These are phyloP conservation scores for Pigoraptor vietnamica DNA, from an alignment of 78 protist species.

Conservation along the genomic window DNA sequence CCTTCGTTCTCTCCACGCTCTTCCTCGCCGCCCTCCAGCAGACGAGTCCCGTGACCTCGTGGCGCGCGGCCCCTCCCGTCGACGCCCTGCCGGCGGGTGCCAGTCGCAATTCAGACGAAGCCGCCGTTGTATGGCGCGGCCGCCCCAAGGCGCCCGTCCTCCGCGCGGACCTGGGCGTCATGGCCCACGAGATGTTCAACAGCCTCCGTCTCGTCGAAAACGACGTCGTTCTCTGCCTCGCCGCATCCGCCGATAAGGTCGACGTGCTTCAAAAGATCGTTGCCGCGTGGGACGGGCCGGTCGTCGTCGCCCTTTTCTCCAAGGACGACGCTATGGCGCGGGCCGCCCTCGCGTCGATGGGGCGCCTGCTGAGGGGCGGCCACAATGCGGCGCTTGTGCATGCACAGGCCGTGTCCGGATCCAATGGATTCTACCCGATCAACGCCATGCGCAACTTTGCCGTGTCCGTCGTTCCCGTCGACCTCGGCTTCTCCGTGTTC, in stretches of 20 bases:
- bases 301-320: neutral
- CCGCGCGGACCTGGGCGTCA: too few relatives aligned
- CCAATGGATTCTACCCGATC: neutral
- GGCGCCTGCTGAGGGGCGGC: neutral
- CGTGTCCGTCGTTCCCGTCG: neutral
- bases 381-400: neutral
- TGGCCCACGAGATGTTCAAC: too few relatives aligned
- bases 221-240: neutral
- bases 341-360: neutral
- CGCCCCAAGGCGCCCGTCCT: too few relatives aligned
- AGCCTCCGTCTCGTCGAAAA: too few relatives aligned
- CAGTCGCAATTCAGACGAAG: too few relatives aligned
- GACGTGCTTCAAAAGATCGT: neutral
- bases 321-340: neutral
- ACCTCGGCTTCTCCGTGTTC: neutral
- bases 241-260: neutral
- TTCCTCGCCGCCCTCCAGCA: too few relatives aligned
- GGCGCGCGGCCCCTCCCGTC: too few relatives aligned
- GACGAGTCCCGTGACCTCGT: too few relatives aligned
- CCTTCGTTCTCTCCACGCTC: too few relatives aligned
- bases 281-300: neutral
- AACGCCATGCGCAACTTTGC: neutral
- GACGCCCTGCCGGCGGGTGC: too few relatives aligned
- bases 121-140: too few relatives aligned
- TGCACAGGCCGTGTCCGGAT: neutral